Base-by-base conservation (phyloP, 179 eudicot species). In the Carnegiea gigantea region DNA sequence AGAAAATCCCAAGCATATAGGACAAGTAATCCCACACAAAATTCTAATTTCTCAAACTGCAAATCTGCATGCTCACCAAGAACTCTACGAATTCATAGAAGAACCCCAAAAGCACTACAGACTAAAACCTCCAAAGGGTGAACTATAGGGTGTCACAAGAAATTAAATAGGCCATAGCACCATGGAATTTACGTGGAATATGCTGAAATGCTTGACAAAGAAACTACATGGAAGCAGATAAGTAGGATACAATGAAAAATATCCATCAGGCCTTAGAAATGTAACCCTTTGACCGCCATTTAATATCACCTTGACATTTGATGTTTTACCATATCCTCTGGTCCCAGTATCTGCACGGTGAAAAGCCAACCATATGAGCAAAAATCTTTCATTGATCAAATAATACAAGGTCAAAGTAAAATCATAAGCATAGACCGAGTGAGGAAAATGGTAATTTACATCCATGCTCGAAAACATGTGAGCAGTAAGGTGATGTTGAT, bases 221-320 rank as follows among this genome's bases (percentile, higher is more conserved):
- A 77, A 33, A 75, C 6, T n/a, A 9, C 49, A 10, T 48, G 23
- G 53, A 26, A 18, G 48, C 33, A 73, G 10, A 54, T 67, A 77
- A 70, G 76, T 64, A 93, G 99, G 98, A 97, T 97, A 97, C 99
- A 97, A 95, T 85, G 98, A 97, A 85, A 97, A 97, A 87, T 95
- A 97, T 82, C 99, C 99, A 80, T 95, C 97, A 44, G 98, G 98
- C 86, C 90, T 88, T 80, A 97, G 90, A 83, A 93, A 93, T 67
- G 99, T 91, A 81, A 92, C 90, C 84, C 78, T 91, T 81, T 95
- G 89, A 68, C 98, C 99, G 44, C 98, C 99, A 83, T 95, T 95
- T 40, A 97, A 94, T 75, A 97, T 85, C 81, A 97, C 97, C 79
- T 93, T 93, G 81, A 87, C 78, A 77, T 93, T 88, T 84, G 95